Base-by-base conservation (phyloP, 768 basidiomycete species). In the Coprinopsis cinerea region DNA sequence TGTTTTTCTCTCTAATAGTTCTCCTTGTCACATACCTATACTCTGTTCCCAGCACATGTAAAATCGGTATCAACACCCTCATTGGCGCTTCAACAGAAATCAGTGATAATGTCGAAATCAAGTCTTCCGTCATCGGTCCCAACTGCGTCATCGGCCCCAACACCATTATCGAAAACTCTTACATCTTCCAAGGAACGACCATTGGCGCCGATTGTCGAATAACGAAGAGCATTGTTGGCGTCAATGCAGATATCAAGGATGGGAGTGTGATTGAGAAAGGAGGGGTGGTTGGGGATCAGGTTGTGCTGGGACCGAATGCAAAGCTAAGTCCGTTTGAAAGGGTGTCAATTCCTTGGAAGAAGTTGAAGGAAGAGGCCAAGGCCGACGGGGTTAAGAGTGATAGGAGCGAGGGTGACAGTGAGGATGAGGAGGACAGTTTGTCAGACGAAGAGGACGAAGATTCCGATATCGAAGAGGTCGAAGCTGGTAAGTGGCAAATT, bases 11-110 rank as follows among this genome's bases (percentile, higher is more conserved):
- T 34, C 18, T 35, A 26, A 25, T 43, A 22, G n/a, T n/a, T n/a
- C n/a, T 44, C 28, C 15, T 22, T 46, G n/a, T 37, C 25, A 28
- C 17, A 32, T 6, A 17, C 43, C 32, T 46, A 43, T 18, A 10
- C 36, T 17, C 24, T 22, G 41, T 34, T 22, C 15, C 37, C 44
- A 91, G 91, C 55, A 91, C 90, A 10, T 88, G 86, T 61, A 85
- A 82, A 60, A 76, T 94, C 40, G 87, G 89, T 20, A 77, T 81
- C 57, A 83, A 89, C 64, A 82, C 84, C 20, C 79, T 98, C 49
- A 84, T 99, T 52, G 96, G 93, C n/a, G 77, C 89, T 7, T 76
- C 75, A 13, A 81, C 84, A 18, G 76, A 74, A 30, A 74, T 96
- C 27, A 69, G 70, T 39, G 85, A 88, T 45, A 76, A 83, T 55